phyloP scores from a whole-genome alignment of 306 rosid genomes.

The Acacia confusa region DNA sequence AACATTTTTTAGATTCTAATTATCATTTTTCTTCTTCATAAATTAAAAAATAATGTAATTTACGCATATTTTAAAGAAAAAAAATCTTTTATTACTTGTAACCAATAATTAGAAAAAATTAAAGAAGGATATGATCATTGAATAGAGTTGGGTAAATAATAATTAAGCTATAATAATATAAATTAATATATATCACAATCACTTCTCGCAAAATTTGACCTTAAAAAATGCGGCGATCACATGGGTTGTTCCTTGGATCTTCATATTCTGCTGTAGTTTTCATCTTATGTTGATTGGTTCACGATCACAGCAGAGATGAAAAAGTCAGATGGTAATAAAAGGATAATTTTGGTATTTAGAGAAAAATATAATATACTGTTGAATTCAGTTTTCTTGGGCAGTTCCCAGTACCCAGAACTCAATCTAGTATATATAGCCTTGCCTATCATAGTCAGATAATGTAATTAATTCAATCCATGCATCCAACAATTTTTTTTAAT shows the following conservation, averaged over 20 bases:
- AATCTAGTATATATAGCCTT: constrained; percentile 44
- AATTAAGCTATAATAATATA: background rate
- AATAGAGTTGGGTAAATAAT: background rate
- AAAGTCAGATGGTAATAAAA: background rate
- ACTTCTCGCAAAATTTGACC: background rate
- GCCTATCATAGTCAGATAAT: constrained; percentile 30
- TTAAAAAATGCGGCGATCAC: background rate
- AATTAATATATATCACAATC: too few species aligned
- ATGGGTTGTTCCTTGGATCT: background rate
- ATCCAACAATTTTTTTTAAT: background rate
- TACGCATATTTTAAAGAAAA: background rate
- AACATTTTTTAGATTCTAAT: too few species aligned
- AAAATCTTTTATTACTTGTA: background rate
- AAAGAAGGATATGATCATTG: background rate
- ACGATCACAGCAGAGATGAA: background rate
- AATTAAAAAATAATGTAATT: background rate
- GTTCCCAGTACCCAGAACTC: constrained; percentile 52
- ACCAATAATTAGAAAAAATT: background rate
- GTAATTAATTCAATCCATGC: constrained; percentile 34
- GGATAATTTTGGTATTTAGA: background rate
- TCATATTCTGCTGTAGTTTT: background rate
- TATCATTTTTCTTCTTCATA: too few species aligned
- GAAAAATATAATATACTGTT: constrained; percentile 25
- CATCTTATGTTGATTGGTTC: background rate
- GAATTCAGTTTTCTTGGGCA: constrained; percentile 50